Conservation (phyloP, 2,329 filamentous ascomycete species). For the Meredithiella fracta region DNA sequence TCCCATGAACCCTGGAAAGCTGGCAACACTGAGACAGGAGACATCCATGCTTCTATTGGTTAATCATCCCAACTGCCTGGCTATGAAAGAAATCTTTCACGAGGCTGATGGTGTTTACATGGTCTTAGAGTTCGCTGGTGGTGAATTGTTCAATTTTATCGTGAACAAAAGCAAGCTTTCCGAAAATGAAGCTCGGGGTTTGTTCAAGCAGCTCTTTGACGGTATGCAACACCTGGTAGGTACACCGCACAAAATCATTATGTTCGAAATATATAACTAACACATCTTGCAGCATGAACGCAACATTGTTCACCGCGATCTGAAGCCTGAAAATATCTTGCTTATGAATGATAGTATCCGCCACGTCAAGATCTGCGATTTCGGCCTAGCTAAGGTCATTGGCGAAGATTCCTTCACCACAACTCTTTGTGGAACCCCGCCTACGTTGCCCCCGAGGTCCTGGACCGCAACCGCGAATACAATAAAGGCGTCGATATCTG, state of each 20-base stretch:
- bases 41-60: slow-evolving; percentile 96
- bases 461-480: slow-evolving; percentile 61
- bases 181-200: slow-evolving; percentile 67
- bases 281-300: slow-evolving; percentile 58
- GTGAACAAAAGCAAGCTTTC: slow-evolving; percentile 77
- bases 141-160: slow-evolving; percentile 91
- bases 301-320: slow-evolving; percentile 92
- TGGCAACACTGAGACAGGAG: slow-evolving; percentile 64
- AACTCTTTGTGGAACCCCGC: slow-evolving; percentile 88
- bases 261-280: slow-evolving; percentile 1
- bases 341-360: slow-evolving; percentile 69
- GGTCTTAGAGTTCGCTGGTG: slow-evolving; percentile 78
- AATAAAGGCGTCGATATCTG: slow-evolving; percentile 91
- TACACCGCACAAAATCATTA: slow-evolving; percentile 10
- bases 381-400: slow-evolving; percentile 94
- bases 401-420: slow-evolving; percentile 97
- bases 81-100: slow-evolving; percentile 87
- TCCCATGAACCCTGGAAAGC: slow-evolving; percentile 27
- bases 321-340: slow-evolving; percentile 94
- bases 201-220: slow-evolving; percentile 84
- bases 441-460: slow-evolving; percentile 90
- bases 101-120: slow-evolving; percentile 82
- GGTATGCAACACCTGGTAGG: slow-evolving; percentile 87
- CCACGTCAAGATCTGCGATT: slow-evolving; percentile 85
- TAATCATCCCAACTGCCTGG: slow-evolving; percentile 82